Conservation (phyloP, 192 early-diverging fungal genomes). For the Chytriomyces sp. region DNA sequence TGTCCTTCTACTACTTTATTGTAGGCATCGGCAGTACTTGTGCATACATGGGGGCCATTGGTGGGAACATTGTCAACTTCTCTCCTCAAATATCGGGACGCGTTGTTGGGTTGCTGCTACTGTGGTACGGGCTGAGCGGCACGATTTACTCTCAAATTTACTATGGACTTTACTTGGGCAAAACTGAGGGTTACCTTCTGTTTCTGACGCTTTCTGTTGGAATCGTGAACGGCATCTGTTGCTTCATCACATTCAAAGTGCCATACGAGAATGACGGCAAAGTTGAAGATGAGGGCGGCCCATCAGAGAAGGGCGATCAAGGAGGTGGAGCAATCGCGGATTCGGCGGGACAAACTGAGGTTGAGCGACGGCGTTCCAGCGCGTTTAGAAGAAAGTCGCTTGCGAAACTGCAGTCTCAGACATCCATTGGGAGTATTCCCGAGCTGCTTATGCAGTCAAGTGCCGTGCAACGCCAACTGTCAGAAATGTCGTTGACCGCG, state of each 20-base stretch:
- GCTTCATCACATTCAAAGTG: conserved; percentile 3
- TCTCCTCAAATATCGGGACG: conserved; percentile 25
- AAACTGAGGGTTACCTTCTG: conserved; percentile 31
- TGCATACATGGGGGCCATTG: conserved; percentile 42
- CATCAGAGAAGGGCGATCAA: too few relatives aligned
- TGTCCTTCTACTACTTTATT: conserved; percentile 42
- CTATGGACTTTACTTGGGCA: not conserved
- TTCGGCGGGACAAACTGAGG: too few relatives aligned
- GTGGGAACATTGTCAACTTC: conserved; percentile 37
- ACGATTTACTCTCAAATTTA: conserved; percentile 39
- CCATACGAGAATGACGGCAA: conserved; percentile 6
- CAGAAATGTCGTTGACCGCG: not conserved
- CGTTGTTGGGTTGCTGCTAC: conserved; percentile 36
- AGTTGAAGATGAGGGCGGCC: not conserved
- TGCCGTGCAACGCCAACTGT: not conserved
- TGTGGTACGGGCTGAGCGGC: conserved; percentile 46
- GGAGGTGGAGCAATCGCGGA: too few relatives aligned
- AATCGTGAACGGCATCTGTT: conserved; percentile 23
- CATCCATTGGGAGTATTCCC: not conserved
- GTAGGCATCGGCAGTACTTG: conserved; percentile 30
- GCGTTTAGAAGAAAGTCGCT: too few relatives aligned
- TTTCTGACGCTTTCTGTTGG: conserved; percentile 29
- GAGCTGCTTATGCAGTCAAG: conserved; percentile 1
- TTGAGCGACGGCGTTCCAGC: too few relatives aligned
- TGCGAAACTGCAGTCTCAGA: not conserved